phyloP scores from a whole-genome alignment of 1,139 yeast species.

The Nematodospora anomalae region DNA sequence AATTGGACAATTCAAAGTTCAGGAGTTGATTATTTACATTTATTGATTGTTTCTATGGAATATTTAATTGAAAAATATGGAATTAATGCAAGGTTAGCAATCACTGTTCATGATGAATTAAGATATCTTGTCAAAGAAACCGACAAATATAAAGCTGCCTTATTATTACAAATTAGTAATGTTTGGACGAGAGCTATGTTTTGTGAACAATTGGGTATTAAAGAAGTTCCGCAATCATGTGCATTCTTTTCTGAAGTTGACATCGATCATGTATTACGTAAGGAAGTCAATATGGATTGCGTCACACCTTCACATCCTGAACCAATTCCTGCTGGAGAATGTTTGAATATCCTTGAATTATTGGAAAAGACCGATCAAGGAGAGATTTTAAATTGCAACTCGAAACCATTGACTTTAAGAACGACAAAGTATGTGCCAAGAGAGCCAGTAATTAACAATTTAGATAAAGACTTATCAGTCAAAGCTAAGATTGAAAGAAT shows the following conservation, averaged over 20 bases:
- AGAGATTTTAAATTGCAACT: slow-evolving; percentile 17
- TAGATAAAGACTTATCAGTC: slow-evolving; percentile 23
- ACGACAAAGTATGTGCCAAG: slow-evolving; percentile 22
- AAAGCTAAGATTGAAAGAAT: slow-evolving; percentile 24
- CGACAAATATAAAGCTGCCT: slow-evolving; percentile 73
- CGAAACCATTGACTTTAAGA: slow-evolving; percentile 12
- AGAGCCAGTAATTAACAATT: slow-evolving; percentile 23
- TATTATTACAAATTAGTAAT: slow-evolving; percentile 85
- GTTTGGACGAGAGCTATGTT: slow-evolving; percentile 97
- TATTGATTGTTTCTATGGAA: slow-evolving; percentile 85
- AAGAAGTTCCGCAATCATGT: slow-evolving; percentile 88
- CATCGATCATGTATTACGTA: slow-evolving; percentile 81
- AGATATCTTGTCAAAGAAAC: slow-evolving; percentile 74
- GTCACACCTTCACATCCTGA: slow-evolving; percentile 82
- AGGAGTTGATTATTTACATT: slow-evolving; percentile 93
- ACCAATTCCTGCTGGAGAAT: slow-evolving; percentile 78
- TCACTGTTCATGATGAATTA: slow-evolving; percentile 95
- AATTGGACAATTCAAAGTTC: slow-evolving; percentile 99
- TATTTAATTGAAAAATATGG: slow-evolving; percentile 64
- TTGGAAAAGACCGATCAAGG: slow-evolving; percentile 35
- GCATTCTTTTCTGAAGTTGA: slow-evolving; percentile 96
- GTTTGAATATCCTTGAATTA: slow-evolving; percentile 59
- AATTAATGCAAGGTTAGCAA: slow-evolving; percentile 74
- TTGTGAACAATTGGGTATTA: slow-evolving; percentile 86
- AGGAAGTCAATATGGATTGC: slow-evolving; percentile 87